Evolutionary conservation across 2,329 filamentous ascomycete species (phyloP), one percentile per base, ranked within the genome.

Genomic region (Pleoardoris graminearum): DNA sequence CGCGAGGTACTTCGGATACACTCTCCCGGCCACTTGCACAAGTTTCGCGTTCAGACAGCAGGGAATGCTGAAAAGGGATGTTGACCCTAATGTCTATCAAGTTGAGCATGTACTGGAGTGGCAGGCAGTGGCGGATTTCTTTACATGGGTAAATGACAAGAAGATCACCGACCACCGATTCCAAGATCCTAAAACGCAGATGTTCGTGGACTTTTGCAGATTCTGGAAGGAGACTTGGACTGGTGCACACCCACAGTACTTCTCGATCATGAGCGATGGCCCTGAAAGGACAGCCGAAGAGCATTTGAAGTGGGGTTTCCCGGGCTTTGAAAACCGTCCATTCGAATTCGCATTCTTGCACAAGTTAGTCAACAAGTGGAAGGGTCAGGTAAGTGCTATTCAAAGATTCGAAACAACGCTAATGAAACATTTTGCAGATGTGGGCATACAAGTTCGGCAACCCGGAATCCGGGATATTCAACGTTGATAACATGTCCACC

Each of bases 71-170:
- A n/a, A n/a, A n/a, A n/a, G n/a, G n/a, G n/a, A n/a, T n/a, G n/a
- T n/a, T n/a, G n/a, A n/a, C n/a, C n/a, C n/a, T 7, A 30, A 29
- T 7, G 12, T 22, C 25, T 46, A 46, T n/a, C 43, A 46, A 12
- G 22, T 46, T 27, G 43, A 35, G 16, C 43, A 46, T 35, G 32
- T 46, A 23, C 32, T 46, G 8, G 43, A 36, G 32, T 46, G 43
- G 29, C 43, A 46, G 43, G 35, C 43, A 23, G 30, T 46, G 43
- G 23, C 43, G 3, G 21, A 35, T n/a, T 45, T 45, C 21, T 46
- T 46, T 10, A 16, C 29, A 16, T 46, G 29, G 43, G 16, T 36
- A 5, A 23, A 22, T 4, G n/a, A 46, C 16, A 46, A 46, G 14
- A 36, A 36, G 29, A 46, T 16, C 3, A n/a, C 25, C 5, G 14